Base-by-base conservation (phyloP, 108 stramenopile species). In the Chaetoceros muelleri region DNA sequence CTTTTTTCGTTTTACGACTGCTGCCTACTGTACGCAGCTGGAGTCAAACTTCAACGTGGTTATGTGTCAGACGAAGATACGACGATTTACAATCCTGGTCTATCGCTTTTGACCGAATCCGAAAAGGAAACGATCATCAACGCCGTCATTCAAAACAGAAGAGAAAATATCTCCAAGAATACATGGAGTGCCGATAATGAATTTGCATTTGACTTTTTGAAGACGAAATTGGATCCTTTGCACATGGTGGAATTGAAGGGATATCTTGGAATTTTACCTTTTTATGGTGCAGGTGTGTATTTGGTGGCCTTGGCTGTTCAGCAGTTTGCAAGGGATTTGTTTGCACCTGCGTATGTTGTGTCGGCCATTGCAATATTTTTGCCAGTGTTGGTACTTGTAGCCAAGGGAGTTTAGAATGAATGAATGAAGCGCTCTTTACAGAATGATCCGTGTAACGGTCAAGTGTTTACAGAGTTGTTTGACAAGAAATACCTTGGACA, bases 21-120 rank as follows among this genome's bases (percentile, higher is more conserved):
- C 52, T 34, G 34, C 1, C 48, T 24, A 27, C 49, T 57, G 28
- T 47, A n/a, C 13, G 19, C 44, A 82, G 75, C 77, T 52, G 87
- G 87, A 8, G 57, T 90, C 25, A 57, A 65, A 57, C 75, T 90
- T 34, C 73, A 81, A 45, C 75, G 80, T 30, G 87, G 84, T 8
- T 82, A 73, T 46, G 64, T 90, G 8, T 77, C 87, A 46, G 87
- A 90, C 53, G 87, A 90, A 61, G 87, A 90, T 60, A 85, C 84
- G 1, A 71, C 80, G 52, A 84, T 90, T 48, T 90, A 90, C 80
- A 90, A 90, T 70, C 87, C 87, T 2, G 87, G 84, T 2, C 49
- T 90, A 28, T 72, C 81, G 0, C 69, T 90, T 16, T 54, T 90
- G 8, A 85, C 84, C 16, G 77, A 72, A 60, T 63, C 67, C 3